phyloP scores from a whole-genome alignment of 805 yeast genomes.

The Pichia insulana region DNA sequence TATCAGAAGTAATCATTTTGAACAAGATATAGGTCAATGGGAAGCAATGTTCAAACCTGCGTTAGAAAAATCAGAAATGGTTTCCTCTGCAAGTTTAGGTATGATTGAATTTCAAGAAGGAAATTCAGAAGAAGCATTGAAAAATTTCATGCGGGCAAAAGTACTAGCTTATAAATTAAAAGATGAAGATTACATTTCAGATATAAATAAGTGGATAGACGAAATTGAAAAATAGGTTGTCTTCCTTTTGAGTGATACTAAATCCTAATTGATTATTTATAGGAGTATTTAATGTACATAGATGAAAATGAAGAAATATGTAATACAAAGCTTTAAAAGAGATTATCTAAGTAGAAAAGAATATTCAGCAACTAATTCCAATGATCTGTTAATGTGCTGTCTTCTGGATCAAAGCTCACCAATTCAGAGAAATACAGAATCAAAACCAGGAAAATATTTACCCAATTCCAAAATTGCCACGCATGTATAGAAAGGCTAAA shows the following conservation, averaged over 20 bases:
- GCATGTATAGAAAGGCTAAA: slow-evolving; percentile 37
- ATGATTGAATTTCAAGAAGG: slow-evolving; percentile 11
- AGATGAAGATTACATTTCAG: slow-evolving; percentile 12
- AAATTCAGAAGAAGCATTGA: slow-evolving; percentile 7
- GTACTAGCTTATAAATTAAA: slow-evolving; percentile 11
- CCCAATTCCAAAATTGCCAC: slow-evolving; percentile 98
- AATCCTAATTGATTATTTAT: no score
- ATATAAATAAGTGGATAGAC: slow-evolving; percentile 13
- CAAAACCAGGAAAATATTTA: slow-evolving; percentile 74
- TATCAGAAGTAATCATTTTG: slow-evolving; percentile 3
- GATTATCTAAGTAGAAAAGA: background rate
- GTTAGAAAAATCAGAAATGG: slow-evolving; percentile 17
- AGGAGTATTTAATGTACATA: slow-evolving; percentile 1
- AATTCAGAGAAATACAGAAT: slow-evolving; percentile 76
- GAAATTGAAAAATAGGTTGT: slow-evolving; percentile 2
- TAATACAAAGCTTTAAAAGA: background rate
- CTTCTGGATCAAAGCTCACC: slow-evolving; percentile 31
- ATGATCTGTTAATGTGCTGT: slow-evolving; percentile 27
- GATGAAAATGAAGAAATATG: background rate
- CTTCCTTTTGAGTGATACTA: background rate
- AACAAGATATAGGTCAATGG: slow-evolving; percentile 8
- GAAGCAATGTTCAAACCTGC: slow-evolving; percentile 14
- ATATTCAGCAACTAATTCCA: slow-evolving; percentile 15
- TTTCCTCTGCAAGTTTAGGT: slow-evolving; percentile 16
- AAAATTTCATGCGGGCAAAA: slow-evolving; percentile 13